Conservation (phyloP, 2,329 filamentous ascomycete genomes). For the Monosporascus sp. region DNA sequence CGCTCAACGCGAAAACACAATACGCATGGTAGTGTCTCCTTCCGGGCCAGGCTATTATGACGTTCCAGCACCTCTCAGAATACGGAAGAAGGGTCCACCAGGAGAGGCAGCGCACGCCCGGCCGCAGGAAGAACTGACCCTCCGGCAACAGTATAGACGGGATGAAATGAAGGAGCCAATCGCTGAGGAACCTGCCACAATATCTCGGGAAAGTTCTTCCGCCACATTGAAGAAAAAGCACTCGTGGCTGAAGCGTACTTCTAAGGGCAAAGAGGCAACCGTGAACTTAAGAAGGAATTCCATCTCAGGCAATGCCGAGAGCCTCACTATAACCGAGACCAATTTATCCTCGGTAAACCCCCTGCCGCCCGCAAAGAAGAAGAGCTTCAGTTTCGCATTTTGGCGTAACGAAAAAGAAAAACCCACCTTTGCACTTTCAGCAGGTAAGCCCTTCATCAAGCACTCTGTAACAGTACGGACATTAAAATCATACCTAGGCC, state of each 20-base stretch:
- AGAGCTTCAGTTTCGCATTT: slow-evolving; percentile 46
- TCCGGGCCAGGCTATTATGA: slow-evolving; percentile 28
- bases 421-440: slow-evolving; percentile 35
- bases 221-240: slow-evolving; percentile 38
- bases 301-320: slow-evolving; percentile 11
- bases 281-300: slow-evolving; percentile 8
- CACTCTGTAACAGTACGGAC: background rate
- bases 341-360: slow-evolving; percentile 15
- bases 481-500: slow-evolving; percentile 21
- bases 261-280: slow-evolving; percentile 31
- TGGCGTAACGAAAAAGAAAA: slow-evolving; percentile 45
- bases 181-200: slow-evolving; percentile 12
- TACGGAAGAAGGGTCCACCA: slow-evolving; percentile 33
- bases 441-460: slow-evolving; percentile 30
- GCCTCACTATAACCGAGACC: slow-evolving; percentile 14
- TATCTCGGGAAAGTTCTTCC: slow-evolving; percentile 13
- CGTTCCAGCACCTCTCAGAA: slow-evolving; percentile 34
- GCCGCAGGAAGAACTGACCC: slow-evolving; percentile 9
- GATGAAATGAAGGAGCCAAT: slow-evolving; percentile 10
- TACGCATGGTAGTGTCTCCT: slow-evolving; percentile 50
- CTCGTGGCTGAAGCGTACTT: slow-evolving; percentile 47
- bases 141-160: slow-evolving; percentile 23
- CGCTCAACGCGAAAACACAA: slow-evolving; percentile 44
- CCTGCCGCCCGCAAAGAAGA: slow-evolving; percentile 37
- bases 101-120: slow-evolving; percentile 7